phyloP scores from a whole-genome alignment of 345 rosid genomes.

The Eucalyptus polybractea region DNA sequence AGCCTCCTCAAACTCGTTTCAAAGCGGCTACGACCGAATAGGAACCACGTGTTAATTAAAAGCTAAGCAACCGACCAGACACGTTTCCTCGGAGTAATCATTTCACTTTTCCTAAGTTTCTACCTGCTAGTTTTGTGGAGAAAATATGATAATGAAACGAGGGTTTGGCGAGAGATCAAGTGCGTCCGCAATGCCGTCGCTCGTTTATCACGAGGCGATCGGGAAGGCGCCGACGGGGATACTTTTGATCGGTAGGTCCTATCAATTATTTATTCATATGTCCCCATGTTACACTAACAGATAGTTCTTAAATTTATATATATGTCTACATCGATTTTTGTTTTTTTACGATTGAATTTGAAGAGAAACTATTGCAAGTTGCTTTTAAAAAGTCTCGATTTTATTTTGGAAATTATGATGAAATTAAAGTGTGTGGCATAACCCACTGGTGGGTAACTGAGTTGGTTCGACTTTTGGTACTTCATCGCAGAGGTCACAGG shows the following conservation, averaged over 20 bases:
- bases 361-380: background rate
- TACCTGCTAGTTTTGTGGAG: background rate
- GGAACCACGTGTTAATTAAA: background rate
- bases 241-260: background rate
- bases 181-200: background rate
- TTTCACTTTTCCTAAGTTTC: background rate
- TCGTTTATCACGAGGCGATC: background rate
- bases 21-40: background rate
- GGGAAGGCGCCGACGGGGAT: background rate
- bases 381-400: background rate
- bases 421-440: background rate
- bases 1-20: background rate
- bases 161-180: background rate
- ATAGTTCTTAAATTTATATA: no score
- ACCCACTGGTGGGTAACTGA: background rate
- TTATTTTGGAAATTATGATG: background rate
- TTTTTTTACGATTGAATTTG: background rate
- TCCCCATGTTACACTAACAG: no score
- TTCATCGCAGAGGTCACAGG: no score
- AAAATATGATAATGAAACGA: background rate
- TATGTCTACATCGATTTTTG: background rate
- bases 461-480: no score
- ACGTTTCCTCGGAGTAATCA: background rate
- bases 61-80: background rate
- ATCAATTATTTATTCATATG: background rate